A percentile compares a stretch with the other conserved stretches of the same genome.
phyloP scores from a whole-genome alignment of 108 stramenopile species.

The Skeletonema menzelii region DNA sequence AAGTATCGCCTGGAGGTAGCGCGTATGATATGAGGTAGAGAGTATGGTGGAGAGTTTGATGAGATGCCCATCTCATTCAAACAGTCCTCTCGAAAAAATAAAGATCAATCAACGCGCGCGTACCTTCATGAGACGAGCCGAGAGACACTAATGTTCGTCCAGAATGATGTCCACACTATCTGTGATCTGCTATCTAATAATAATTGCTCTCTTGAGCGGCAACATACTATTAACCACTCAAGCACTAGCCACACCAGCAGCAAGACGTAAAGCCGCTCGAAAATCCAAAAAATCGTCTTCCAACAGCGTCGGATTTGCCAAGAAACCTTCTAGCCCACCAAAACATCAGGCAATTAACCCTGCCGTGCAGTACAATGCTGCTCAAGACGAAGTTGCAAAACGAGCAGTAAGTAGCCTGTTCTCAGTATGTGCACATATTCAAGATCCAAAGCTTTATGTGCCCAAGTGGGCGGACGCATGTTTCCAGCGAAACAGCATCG shows the following conservation, averaged over 20 bases:
- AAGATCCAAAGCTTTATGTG: slow-evolving; percentile 34
- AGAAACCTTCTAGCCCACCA: not conserved
- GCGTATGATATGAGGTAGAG: too few relatives aligned
- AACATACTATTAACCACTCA: not conserved
- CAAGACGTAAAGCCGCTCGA: not conserved
- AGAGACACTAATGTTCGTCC: too few relatives aligned
- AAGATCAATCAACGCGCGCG: too few relatives aligned
- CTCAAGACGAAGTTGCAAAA: slow-evolving; percentile 19
- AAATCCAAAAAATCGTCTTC: not conserved
- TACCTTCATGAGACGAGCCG: too few relatives aligned
- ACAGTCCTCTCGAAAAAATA: too few relatives aligned
- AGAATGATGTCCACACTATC: not conserved
- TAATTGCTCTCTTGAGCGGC: not conserved
- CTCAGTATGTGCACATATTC: slow-evolving; percentile 36
- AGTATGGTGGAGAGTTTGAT: too few relatives aligned
- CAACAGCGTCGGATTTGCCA: not conserved
- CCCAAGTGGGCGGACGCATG: slow-evolving; percentile 35
- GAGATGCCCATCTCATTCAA: too few relatives aligned
- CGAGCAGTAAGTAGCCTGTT: slow-evolving; percentile 24
- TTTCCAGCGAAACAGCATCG: not conserved
- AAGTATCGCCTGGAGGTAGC: too few relatives aligned
- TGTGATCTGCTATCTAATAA: not conserved
- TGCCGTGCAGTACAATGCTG: not conserved
- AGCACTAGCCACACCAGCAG: not conserved
- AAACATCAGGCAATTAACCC: not conserved